These are phyloP conservation scores for Passiflora organensis DNA, from an alignment of 345 rosid genomes.

Conservation along the genomic window DNA sequence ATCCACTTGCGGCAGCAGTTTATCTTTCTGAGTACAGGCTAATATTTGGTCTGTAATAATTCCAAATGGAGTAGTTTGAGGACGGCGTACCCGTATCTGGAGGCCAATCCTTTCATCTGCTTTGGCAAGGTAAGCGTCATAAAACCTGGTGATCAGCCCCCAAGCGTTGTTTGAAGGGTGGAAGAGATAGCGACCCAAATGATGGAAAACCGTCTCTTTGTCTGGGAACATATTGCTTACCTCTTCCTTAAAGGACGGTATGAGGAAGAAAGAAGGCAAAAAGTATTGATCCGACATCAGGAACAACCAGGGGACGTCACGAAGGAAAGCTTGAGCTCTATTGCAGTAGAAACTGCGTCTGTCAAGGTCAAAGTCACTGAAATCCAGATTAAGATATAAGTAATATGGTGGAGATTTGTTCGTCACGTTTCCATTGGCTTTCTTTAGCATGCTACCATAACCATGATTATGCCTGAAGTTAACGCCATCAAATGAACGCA, in stretches of 20 bases:
- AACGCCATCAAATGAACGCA: neutral
- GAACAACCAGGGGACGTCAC: slow-evolving; percentile 15
- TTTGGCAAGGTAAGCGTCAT: slow-evolving; percentile 7
- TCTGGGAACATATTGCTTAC: slow-evolving; percentile 19
- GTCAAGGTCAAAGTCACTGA: neutral
- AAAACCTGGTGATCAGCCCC: slow-evolving; percentile 22
- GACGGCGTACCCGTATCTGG: slow-evolving; percentile 13
- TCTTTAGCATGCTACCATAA: slow-evolving; percentile 9
- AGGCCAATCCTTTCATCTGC: slow-evolving; percentile 20
- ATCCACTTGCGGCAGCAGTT: neutral
- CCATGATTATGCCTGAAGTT: slow-evolving; percentile 1
- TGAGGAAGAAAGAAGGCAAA: slow-evolving; percentile 21
- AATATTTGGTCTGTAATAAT: slow-evolving; percentile 13
- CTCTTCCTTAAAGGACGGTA: slow-evolving; percentile 6
- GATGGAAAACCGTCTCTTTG: slow-evolving; percentile 17
- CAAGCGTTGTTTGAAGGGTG: slow-evolving; percentile 22
- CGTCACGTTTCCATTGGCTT: neutral
- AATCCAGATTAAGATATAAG: slow-evolving; percentile 4
- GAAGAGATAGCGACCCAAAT: slow-evolving; percentile 20
- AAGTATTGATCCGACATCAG: slow-evolving; percentile 25
- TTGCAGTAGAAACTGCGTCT: slow-evolving; percentile 12
- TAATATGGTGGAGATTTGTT: slow-evolving; percentile 2
- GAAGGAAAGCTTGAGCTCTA: slow-evolving; percentile 11
- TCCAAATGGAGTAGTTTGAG: slow-evolving; percentile 2
- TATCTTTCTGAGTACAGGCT: slow-evolving; percentile 9